These are phyloP conservation scores for Trichoderma hamatum DNA, from an alignment of 2,329 filamentous ascomycete genomes.

Conservation along the genomic window DNA sequence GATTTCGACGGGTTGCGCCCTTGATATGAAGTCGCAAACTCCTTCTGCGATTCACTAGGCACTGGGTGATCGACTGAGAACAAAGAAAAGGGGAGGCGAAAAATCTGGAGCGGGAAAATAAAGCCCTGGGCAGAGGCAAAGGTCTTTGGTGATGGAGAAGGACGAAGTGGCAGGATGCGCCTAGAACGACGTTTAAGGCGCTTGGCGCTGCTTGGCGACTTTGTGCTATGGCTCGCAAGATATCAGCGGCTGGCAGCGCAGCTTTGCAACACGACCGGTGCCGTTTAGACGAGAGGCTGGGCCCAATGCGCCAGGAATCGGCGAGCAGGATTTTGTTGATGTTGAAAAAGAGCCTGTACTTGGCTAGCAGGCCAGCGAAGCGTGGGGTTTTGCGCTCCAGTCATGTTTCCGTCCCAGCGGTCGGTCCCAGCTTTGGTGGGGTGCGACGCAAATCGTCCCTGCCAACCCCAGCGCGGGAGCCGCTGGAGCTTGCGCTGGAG, in stretches of 20 bases:
- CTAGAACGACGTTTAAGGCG: neutral
- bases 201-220: slow-evolving; percentile 12
- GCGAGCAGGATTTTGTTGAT: slow-evolving; percentile 8
- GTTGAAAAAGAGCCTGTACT: slow-evolving; percentile 5
- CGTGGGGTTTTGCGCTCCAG: slow-evolving; percentile 6
- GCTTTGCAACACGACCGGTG: neutral
- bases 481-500: slow-evolving; percentile 18
- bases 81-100: neutral
- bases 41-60: neutral
- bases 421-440: slow-evolving; percentile 14
- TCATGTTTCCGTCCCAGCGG: slow-evolving; percentile 1
- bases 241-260: neutral
- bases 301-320: slow-evolving; percentile 13
- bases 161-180: neutral
- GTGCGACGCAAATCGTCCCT: neutral
- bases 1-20: neutral
- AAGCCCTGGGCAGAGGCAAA: neutral
- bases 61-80: neutral
- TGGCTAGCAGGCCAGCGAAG: neutral
- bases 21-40: neutral
- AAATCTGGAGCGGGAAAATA: neutral
- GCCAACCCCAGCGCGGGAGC: slow-evolving; percentile 23
- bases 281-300: neutral
- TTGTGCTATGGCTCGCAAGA: neutral
- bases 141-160: neutral